A percentile compares a stretch with the other conserved stretches of the same genome.
phyloP scores from a whole-genome alignment of 2,329 filamentous ascomycete species.

The Beauveria medogensis region DNA sequence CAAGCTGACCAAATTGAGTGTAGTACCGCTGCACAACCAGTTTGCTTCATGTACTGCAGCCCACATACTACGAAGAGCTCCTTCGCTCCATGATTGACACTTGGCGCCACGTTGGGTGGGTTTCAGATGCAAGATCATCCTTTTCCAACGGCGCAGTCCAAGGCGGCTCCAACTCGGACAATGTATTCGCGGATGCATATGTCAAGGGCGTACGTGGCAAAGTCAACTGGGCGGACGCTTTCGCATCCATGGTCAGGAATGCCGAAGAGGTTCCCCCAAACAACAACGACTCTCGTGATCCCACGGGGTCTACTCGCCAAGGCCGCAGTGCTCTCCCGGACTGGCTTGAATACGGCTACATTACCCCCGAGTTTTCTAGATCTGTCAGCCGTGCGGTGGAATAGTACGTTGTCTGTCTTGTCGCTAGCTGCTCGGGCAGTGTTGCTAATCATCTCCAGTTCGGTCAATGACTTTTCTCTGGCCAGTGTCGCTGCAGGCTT shows the following conservation, averaged over 20 bases:
- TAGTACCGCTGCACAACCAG: slow-evolving; percentile 55
- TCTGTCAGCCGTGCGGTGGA: slow-evolving; percentile 59
- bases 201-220: slow-evolving; percentile 57
- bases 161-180: slow-evolving; percentile 63
- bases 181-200: slow-evolving; percentile 64
- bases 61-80: slow-evolving; percentile 53
- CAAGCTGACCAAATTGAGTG: neutral
- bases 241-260: slow-evolving; percentile 56
- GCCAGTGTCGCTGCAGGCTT: slow-evolving; percentile 56
- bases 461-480: slow-evolving; percentile 60
- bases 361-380: slow-evolving; percentile 53
- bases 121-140: slow-evolving; percentile 58
- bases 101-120: slow-evolving; percentile 55
- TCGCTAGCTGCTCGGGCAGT: slow-evolving; percentile 5
- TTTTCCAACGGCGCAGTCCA: slow-evolving; percentile 63
- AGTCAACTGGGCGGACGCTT: slow-evolving; percentile 57
- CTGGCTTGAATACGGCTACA: slow-evolving; percentile 57
- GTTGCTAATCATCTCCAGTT: slow-evolving; percentile 19
- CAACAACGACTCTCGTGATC: slow-evolving; percentile 48
- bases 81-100: slow-evolving; percentile 61
- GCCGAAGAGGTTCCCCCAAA: slow-evolving; percentile 55
- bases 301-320: slow-evolving; percentile 55
- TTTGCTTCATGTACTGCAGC: slow-evolving; percentile 58
- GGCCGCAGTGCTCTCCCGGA: slow-evolving; percentile 61
- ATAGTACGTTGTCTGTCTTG: slow-evolving; percentile 33